Percentiles rank a stretch among this genome's conserved stretches.
phyloP scores from a whole-genome alignment of 2,329 filamentous ascomycete genomes.

The Fusarium avenaceum region DNA sequence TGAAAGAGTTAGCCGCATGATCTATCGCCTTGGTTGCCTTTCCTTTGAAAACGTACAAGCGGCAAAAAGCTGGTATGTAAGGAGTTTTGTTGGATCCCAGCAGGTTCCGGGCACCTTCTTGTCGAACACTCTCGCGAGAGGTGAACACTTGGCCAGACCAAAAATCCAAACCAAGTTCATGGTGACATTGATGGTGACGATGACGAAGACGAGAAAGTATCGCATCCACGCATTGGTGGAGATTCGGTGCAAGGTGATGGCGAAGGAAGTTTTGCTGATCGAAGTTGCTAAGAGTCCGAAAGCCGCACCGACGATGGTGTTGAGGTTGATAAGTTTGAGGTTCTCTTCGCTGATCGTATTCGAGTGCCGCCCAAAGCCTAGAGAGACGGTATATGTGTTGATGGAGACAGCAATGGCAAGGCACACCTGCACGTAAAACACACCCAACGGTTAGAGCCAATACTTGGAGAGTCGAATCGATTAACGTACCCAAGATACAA shows the following conservation, averaged over 20 bases:
- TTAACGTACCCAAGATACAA: constrained; percentile 54
- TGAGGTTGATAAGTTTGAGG: constrained; percentile 46
- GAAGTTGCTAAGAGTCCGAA: constrained; percentile 55
- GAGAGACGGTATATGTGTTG: constrained; percentile 51
- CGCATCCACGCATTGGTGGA: constrained; percentile 47
- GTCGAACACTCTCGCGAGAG: constrained; percentile 49
- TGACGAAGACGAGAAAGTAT: constrained; percentile 51
- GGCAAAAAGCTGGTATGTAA: constrained; percentile 51
- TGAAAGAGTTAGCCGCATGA: constrained; percentile 14
- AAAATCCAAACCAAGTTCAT: constrained; percentile 56
- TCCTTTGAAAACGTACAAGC: constrained; percentile 45
- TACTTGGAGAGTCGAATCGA: not conserved
- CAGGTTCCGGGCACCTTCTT: constrained; percentile 47
- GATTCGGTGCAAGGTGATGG: constrained; percentile 54
- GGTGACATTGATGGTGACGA: constrained; percentile 52
- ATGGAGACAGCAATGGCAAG: constrained; percentile 50
- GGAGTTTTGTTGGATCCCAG: constrained; percentile 48
- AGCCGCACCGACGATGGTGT: constrained; percentile 48
- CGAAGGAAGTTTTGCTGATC: constrained; percentile 57
- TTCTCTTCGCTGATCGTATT: constrained; percentile 44
- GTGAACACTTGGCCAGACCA: constrained; percentile 52
- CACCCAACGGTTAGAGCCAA: not conserved
- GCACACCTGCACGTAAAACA: constrained; percentile 37
- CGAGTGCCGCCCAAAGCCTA: constrained; percentile 49
- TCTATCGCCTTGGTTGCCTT: rapidly evolving